Percentiles rank a stretch among this genome's conserved stretches.
Evolutionary conservation across 805 yeast species (phyloP).

Genomic region (Candida fluviatilis): DNA sequence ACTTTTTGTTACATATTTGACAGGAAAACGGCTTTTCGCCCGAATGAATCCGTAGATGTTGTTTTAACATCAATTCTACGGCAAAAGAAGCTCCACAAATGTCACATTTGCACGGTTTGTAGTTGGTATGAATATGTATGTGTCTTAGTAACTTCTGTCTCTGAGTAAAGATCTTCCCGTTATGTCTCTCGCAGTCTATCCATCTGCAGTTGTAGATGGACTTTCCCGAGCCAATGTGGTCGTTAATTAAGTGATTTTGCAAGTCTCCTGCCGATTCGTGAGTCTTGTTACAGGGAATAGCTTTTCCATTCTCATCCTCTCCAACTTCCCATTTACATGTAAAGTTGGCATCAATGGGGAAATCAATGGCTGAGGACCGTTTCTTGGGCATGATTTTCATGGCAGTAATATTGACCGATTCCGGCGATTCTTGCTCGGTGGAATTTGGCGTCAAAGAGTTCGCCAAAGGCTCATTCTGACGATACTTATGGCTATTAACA

Average conservation of each 20-base stretch:
- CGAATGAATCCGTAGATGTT: slow-evolving; percentile 80
- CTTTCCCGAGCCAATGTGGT: slow-evolving; percentile 74
- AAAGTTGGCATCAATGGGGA: slow-evolving; percentile 25
- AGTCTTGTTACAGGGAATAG: slow-evolving; percentile 43
- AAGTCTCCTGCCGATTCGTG: slow-evolving; percentile 58
- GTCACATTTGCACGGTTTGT: slow-evolving; percentile 72
- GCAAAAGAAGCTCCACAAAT: slow-evolving; percentile 71
- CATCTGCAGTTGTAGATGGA: slow-evolving; percentile 69
- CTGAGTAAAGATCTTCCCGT: slow-evolving; percentile 62
- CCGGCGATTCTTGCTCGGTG: slow-evolving; percentile 5
- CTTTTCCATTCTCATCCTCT: slow-evolving; percentile 20
- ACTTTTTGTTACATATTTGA: slow-evolving; percentile 64
- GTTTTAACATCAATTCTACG: slow-evolving; percentile 70
- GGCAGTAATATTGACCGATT: slow-evolving; percentile 26
- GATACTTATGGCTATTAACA: slow-evolving; percentile 27
- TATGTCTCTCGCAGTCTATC: slow-evolving; percentile 67
- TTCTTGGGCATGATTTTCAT: slow-evolving; percentile 29
- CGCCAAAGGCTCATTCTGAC: not conserved
- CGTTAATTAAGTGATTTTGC: slow-evolving; percentile 63
- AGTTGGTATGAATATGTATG: slow-evolving; percentile 81
- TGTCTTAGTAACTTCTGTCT: slow-evolving; percentile 85
- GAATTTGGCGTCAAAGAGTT: slow-evolving; percentile 4
- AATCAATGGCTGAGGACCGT: slow-evolving; percentile 6
- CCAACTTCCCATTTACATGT: slow-evolving; percentile 45
- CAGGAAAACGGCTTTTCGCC: slow-evolving; percentile 89